Base-by-base conservation (phyloP, 2,329 filamentous ascomycete genomes). In the Furcasterigmium sp. region DNA sequence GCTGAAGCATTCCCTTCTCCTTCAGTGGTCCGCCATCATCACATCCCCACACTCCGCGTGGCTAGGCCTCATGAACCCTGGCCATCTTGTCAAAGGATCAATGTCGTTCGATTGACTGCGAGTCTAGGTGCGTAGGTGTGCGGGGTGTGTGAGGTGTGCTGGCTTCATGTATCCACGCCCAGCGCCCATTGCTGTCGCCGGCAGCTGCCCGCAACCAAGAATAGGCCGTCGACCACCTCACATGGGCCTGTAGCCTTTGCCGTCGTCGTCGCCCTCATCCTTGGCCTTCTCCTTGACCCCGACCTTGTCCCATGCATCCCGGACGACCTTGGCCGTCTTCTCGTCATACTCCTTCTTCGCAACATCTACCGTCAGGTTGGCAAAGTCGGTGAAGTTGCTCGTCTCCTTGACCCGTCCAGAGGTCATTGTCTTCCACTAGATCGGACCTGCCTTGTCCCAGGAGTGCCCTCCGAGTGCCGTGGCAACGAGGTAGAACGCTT, bases 371-470 rank as follows among this genome's bases (percentile, higher is more conserved):
- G 72, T 76, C 8, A 67, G 64, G 35, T 73, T 64, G 18, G 73
- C 70, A 47, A 76, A 76, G 48, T 74, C 67, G 29, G 64, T 46
- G 49, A 76, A 76, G 8, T 59, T 70, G 52, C 65, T 70, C 10
- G 54, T 56, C 14, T 60, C 44, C 0, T 66, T 60, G 7, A 76
- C 51, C 15, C 60, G 63, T 15, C 68, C 68, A 26, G 65, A 68
- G 15, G 53, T 63, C 64, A 76, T 63, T 0, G 71, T 59, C 52
- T 68, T 65, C 72, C 72, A 76, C 72, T 72, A 76, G 45, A 75
- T 71, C 49, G 70, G 65, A 11, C 73, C 73, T 8, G 70, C 70
- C 58, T 72, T 74, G 52, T 76, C 72, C 70, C 69, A 80, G 4
- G 70, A 69, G 53, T 68, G 73, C 5, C 76, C 75, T 13, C 73